Percentiles rank a stretch among this genome's conserved stretches.
phyloP scores from a whole-genome alignment of 176 grass and related monocot species.

The Paspalum vaginatum region DNA sequence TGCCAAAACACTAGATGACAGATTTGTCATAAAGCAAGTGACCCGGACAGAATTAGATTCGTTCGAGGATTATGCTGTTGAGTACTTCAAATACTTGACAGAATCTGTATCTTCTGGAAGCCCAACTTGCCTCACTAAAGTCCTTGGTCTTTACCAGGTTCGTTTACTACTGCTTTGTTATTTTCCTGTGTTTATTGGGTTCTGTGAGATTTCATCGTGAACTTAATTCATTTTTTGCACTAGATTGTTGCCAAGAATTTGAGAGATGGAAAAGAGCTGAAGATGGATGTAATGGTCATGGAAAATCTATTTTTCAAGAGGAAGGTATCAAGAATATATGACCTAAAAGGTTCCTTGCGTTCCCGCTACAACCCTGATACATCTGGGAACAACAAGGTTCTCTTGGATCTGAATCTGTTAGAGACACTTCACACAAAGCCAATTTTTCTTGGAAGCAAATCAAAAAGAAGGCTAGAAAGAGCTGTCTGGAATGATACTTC shows the following conservation, averaged over 20 bases:
- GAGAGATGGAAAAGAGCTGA: constrained; percentile 84
- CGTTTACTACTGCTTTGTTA: constrained; percentile 28
- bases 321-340: constrained; percentile 91
- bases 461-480: constrained; percentile 81
- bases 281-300: constrained; percentile 97
- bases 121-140: constrained; percentile 84
- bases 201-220: constrained; percentile 23
- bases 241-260: constrained; percentile 81
- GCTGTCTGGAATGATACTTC: constrained; percentile 95
- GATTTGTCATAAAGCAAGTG: constrained; percentile 98
- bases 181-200: constrained; percentile 20
- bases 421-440: constrained; percentile 92
- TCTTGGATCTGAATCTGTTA: constrained; percentile 95
- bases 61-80: constrained; percentile 77
- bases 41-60: constrained; percentile 89
- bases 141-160: constrained; percentile 99
- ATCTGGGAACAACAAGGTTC: constrained; percentile 84
- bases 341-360: constrained; percentile 91
- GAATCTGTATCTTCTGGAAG: constrained; percentile 73
- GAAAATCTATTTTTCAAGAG: constrained; percentile 93
- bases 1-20: constrained; percentile 92
- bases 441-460: constrained; percentile 92
- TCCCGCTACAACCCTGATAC: constrained; percentile 93
- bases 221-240: constrained; percentile 26
- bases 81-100: constrained; percentile 90